Evolutionary conservation across 177 flowering plant species (phyloP), one percentile per base, ranked within the genome.

Genomic region (Vitis hybrid): DNA sequence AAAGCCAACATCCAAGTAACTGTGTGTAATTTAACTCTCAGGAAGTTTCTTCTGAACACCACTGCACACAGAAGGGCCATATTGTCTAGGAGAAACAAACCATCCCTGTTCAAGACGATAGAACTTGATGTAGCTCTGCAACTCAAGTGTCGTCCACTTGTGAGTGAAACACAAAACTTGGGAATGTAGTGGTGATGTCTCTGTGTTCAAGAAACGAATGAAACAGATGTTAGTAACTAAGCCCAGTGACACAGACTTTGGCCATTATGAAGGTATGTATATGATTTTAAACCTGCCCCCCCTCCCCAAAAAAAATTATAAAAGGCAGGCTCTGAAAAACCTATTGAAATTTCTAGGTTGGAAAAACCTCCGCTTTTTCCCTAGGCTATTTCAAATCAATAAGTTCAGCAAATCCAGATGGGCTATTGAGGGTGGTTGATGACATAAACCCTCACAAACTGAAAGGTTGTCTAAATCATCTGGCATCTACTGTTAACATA

Each of bases 101-200:
- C 68, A 20, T 27, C 49, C 35, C 48, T 7, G 57, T 30, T 15
- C 52, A 20, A 57, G 50, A 56, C 27, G 9, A 14, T 14, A n/a
- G 3, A 8, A 35, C 20, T 27, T 30, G 52, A 7, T 15, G 32
- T 8, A 52, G 64, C 24, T 20, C 24, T 12, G 59, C 53, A 70
- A 61, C 70, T 67, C 64, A 78, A 30, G 77, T 68, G 68, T 78
- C 78, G 6, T 74, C 77, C 32, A 78, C 80, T 71, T 74, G 80
- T 18, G 80, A 78, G 58, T 78, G 74, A 64, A 78, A 78, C 71
- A 77, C 80, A 63, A 77, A 77, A 59, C 80, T 73, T 53, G 80
- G 80, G 61, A 77, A 77, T 60, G 80, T 74, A 53, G 77, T 78
- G 72, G 80, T 78, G 70, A 78, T 78, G 69, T 78, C 80, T 56